These are phyloP conservation scores for Nannizziopsis arthrosporioides DNA, from an alignment of 2,329 filamentous ascomycete species.

Conservation along the genomic window DNA sequence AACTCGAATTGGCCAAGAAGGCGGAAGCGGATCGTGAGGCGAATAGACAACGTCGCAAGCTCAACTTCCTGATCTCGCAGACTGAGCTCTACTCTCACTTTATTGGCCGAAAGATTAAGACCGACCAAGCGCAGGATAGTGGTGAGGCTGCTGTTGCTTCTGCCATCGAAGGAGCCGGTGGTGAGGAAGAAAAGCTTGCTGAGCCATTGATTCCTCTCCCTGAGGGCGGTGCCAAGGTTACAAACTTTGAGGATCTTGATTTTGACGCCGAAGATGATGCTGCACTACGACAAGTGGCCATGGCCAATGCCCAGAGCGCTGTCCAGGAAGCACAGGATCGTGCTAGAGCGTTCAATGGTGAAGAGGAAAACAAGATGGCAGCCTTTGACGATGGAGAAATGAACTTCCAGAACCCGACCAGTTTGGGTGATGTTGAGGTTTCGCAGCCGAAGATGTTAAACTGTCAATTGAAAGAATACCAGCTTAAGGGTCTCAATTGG, in stretches of 20 bases:
- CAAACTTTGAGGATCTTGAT: constrained; percentile 84
- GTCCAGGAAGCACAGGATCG: constrained; percentile 90
- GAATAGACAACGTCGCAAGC: constrained; percentile 92
- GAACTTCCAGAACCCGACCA: constrained; percentile 98
- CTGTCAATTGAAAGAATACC: constrained; percentile 93
- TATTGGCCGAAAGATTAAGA: constrained; percentile 98
- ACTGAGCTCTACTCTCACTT: constrained; percentile 99
- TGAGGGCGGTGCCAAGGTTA: constrained; percentile 53
- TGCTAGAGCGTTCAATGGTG: constrained; percentile 82
- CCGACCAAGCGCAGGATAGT: constrained; percentile 85
- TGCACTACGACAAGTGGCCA: constrained; percentile 66
- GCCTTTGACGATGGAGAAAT: constrained; percentile 90
- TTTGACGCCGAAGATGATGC: constrained; percentile 93
- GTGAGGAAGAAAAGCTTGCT: constrained; percentile 38
- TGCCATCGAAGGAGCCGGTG: constrained; percentile 32
- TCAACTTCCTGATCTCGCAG: constrained; percentile 98
- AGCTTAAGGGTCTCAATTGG: constrained; percentile 98
- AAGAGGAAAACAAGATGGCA: constrained; percentile 46
- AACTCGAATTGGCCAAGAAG: constrained; percentile 91
- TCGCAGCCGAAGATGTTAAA: constrained; percentile 88
- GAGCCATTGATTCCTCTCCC: constrained; percentile 41
- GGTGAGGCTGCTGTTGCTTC: constrained; percentile 53
- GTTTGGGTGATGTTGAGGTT: constrained; percentile 85
- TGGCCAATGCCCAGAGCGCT: constrained; percentile 91
- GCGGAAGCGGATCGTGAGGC: constrained; percentile 96